Evolutionary conservation across 2,329 filamentous ascomycete genomes (phyloP).

Genomic region (Dothistroma pini): DNA sequence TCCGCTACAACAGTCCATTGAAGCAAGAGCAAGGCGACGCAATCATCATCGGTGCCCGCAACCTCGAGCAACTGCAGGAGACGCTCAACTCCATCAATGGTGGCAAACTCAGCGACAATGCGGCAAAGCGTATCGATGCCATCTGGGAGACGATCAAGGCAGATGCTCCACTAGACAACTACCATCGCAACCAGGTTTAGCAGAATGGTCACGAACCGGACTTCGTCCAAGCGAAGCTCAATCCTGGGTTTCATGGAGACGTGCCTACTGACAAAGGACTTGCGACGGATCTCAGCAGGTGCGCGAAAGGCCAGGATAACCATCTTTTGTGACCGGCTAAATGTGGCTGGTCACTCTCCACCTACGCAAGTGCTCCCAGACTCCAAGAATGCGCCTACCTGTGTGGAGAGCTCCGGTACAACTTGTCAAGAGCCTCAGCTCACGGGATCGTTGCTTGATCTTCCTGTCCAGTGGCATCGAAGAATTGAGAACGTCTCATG

Average conservation of each 20-base stretch:
- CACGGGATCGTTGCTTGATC: no score
- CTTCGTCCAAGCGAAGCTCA: background rate
- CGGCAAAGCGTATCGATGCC: slow-evolving; percentile 33
- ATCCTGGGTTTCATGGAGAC: background rate
- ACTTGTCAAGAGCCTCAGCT: no score
- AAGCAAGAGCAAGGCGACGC: slow-evolving; percentile 39
- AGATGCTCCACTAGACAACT: slow-evolving; percentile 37
- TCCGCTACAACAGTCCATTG: slow-evolving; percentile 39
- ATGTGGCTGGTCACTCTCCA: background rate
- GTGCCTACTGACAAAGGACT: no score
- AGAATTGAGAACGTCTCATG: no score
- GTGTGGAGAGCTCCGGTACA: no score
- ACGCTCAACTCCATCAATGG: slow-evolving; percentile 32
- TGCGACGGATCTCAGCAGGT: background rate
- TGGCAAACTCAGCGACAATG: slow-evolving; percentile 33
- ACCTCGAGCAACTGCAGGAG: slow-evolving; percentile 32
- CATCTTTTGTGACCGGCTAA: background rate
- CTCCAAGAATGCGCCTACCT: background rate
- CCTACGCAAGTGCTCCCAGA: background rate
- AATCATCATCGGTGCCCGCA: slow-evolving; percentile 41
- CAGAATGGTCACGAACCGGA: slow-evolving; percentile 4
- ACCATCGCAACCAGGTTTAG: slow-evolving; percentile 11
- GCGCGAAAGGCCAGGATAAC: background rate
- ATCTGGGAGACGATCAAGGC: slow-evolving; percentile 36
- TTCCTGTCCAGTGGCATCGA: no score